Base-by-base conservation (phyloP, 495 filamentous ascomycete genomes). In the Xylaria curta region DNA sequence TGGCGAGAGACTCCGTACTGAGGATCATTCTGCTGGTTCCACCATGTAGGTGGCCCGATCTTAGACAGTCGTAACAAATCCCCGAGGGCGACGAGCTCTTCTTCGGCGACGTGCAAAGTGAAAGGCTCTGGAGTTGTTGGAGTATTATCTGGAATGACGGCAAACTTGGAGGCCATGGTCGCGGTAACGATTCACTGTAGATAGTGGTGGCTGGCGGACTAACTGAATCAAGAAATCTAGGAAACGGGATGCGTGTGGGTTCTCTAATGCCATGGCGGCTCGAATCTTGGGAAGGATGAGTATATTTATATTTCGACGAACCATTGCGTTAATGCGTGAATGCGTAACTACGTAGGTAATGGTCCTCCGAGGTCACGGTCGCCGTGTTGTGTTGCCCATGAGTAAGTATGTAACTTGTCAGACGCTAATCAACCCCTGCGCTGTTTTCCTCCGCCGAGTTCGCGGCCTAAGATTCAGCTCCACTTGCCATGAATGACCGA, bases 1-100 rank as follows among this genome's bases (percentile, higher is more conserved):
- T 85, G 79, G 3, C 80, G 82, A 0, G 85, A 84, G 56, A 91
- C 76, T 10, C 91, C 91, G 75, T 84, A 89, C 21, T 78, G 80
- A 58, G 76, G 69, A 62, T 89, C 82, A 13, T 76, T 26, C 47
- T 75, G 46, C 36, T 61, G 49, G 73, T 84, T 87, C 77, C 89
- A 87, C 42, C 81, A 91, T 1, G 87, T 85, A 17, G 77, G 70
- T 0, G 86, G 87, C 0, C 84, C 87, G 10, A 90, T 78, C 71
- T 82, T 87, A 33, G 88, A 85, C 6, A 88, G 71, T 65, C 80
- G 78, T 8, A 91, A 73, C 8, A 91, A 81, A 4, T 80, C 80
- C 56, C 83, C 75, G 69, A 90, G 81, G 26, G 87, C 85, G 13
- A 77, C 77, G 12, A 90, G 56, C 12, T 85, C 78, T 15, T 79